Conservation (phyloP, 441 rosid genomes). For the Croton laevigatus region DNA sequence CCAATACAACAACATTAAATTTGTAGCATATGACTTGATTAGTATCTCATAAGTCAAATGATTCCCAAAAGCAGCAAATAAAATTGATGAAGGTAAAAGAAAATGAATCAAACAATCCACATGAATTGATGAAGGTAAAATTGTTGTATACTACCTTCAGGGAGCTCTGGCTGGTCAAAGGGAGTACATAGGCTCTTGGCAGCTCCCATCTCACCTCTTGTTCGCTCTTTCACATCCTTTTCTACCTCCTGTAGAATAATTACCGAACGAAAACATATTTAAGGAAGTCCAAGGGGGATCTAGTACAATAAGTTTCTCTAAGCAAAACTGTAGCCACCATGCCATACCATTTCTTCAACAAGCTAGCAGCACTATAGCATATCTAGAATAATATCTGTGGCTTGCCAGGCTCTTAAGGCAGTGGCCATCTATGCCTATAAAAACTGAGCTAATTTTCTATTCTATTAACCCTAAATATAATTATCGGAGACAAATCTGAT, state of each 20-base stretch:
- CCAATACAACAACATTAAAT: background rate
- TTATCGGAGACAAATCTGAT: too few relatives aligned
- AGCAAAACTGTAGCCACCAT: too few relatives aligned
- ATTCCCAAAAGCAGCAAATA: background rate
- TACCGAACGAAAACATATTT: slow-evolving; percentile 1
- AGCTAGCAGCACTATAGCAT: too few relatives aligned
- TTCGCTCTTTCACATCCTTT: slow-evolving; percentile 79
- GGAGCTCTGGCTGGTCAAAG: slow-evolving; percentile 96
- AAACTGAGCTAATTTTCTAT: too few relatives aligned
- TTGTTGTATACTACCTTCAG: slow-evolving; percentile 53
- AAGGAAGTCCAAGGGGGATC: background rate
- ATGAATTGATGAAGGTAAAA: background rate
- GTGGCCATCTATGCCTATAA: too few relatives aligned
- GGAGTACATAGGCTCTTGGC: slow-evolving; percentile 95
- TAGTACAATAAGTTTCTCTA: background rate
- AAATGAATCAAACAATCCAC: background rate
- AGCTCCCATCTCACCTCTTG: slow-evolving; percentile 94
- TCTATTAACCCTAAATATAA: too few relatives aligned
- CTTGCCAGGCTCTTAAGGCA: too few relatives aligned
- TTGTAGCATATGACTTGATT: background rate
- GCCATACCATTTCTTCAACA: too few relatives aligned
- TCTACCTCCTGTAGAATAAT: slow-evolving; percentile 68
- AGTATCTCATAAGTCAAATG: too few relatives aligned
- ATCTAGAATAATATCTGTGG: too few relatives aligned
- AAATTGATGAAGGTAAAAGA: background rate